Percentiles rank a stretch among this genome's conserved stretches.
These are phyloP conservation scores for Pelargonium fulgidum DNA, from an alignment of 441 rosid species.

Conservation along the genomic window DNA sequence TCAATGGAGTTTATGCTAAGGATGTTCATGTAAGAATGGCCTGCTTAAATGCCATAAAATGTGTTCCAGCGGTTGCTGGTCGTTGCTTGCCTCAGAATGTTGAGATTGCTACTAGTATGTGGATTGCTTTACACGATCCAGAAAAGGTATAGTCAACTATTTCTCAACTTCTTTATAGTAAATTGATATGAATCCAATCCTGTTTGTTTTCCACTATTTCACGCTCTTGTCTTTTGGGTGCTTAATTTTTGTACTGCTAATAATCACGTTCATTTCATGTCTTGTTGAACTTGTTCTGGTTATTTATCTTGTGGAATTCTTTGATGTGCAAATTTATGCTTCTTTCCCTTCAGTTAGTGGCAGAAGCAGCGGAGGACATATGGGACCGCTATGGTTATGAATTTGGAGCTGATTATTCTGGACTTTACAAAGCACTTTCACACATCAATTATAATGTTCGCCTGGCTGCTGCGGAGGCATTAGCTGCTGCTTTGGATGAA, in stretches of 20 bases:
- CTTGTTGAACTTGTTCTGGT: conserved; percentile 7
- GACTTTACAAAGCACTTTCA: conserved; percentile 75
- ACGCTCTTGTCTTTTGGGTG: background rate
- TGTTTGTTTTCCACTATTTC: background rate
- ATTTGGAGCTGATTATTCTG: conserved; percentile 81
- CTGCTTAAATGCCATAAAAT: conserved; percentile 90
- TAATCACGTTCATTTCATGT: conserved; percentile 15
- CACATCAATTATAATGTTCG: conserved; percentile 79
- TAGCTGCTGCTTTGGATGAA: conserved; percentile 98
- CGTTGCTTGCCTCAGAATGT: conserved; percentile 65
- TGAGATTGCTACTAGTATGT: conserved; percentile 81
- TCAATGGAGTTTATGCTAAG: conserved; percentile 85
- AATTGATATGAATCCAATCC: background rate
- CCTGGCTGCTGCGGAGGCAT: conserved; percentile 90
- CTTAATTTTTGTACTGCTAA: background rate
- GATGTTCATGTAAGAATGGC: conserved; percentile 97
- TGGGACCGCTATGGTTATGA: conserved; percentile 97
- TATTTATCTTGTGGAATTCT: background rate
- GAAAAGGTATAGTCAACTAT: conserved; percentile 65
- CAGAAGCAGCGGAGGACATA: conserved; percentile 89
- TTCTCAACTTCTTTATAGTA: conserved; percentile 13
- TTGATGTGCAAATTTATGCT: conserved; percentile 4
- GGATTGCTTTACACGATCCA: conserved; percentile 97
- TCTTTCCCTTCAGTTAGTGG: conserved; percentile 56
- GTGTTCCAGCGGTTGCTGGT: conserved; percentile 80